Percentiles rank a stretch among this genome's conserved stretches.
Conservation (phyloP, 2,329 filamentous ascomycete genomes). For the Ceratocystis diversiconidia region DNA sequence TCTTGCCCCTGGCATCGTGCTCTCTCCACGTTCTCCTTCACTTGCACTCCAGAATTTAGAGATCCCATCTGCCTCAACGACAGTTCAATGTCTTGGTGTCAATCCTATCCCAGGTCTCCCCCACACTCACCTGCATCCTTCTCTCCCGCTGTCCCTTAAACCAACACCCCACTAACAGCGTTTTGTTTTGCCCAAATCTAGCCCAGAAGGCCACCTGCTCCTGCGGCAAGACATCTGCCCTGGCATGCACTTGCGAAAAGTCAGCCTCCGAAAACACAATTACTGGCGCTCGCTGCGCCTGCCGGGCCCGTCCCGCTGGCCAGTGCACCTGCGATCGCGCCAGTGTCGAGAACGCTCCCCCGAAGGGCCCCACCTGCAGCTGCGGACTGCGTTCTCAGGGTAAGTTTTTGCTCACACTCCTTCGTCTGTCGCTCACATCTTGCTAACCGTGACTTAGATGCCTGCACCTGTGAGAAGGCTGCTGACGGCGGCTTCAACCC, state of each 20-base stretch:
- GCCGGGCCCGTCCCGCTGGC: constrained; percentile 64
- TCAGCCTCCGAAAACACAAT: constrained; percentile 60
- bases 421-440: background rate
- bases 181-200: constrained; percentile 21
- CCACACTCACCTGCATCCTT: background rate
- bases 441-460: constrained; percentile 30
- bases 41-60: background rate
- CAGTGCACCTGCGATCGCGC: constrained; percentile 70
- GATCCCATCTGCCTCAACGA: background rate
- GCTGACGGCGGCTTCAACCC: constrained; percentile 46
- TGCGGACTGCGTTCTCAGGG: constrained; percentile 63
- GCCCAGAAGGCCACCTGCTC: constrained; percentile 62
- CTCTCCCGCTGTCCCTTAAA: constrained; percentile 10
- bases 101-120: constrained; percentile 3
- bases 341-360: constrained; percentile 50
- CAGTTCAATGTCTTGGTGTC: background rate
- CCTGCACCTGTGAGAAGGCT: constrained; percentile 73
- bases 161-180: constrained; percentile 4
- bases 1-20: background rate
- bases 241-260: constrained; percentile 76
- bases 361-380: constrained; percentile 49
- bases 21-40: background rate
- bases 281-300: constrained; percentile 64
- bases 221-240: constrained; percentile 75
- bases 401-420: constrained; percentile 29